Evolutionary conservation across 176 grass and related monocot species (phyloP).

Genomic region (Lolium rigidum): DNA sequence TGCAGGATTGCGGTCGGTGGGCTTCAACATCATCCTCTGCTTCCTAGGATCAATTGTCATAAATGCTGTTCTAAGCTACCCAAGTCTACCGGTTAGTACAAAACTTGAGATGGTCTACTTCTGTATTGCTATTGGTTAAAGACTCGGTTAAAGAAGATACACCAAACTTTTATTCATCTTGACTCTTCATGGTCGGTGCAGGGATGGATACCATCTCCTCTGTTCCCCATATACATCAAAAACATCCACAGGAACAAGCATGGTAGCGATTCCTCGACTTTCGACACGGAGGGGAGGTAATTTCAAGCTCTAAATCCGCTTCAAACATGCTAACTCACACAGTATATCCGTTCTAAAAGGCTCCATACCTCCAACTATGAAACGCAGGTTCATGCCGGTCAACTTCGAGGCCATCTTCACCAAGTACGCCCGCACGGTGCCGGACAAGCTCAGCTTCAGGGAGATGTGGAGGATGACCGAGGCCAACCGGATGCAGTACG

Average conservation of each 20-base stretch:
- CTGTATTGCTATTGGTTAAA: too few relatives aligned
- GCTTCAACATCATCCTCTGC: slow-evolving; percentile 71
- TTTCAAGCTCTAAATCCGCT: not conserved
- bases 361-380: not conserved
- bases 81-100: slow-evolving; percentile 65
- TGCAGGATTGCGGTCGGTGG: slow-evolving; percentile 60
- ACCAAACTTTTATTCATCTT: not conserved
- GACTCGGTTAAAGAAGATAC: too few relatives aligned
- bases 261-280: slow-evolving; percentile 71
- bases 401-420: slow-evolving; percentile 89
- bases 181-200: not conserved
- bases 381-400: slow-evolving; percentile 65
- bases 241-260: slow-evolving; percentile 85
- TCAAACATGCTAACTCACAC: not conserved
- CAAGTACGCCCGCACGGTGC: slow-evolving; percentile 65
- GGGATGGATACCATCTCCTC: slow-evolving; percentile 71
- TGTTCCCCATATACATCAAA: slow-evolving; percentile 73
- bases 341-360: not conserved
- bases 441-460: slow-evolving; percentile 54
- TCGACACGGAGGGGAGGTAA: slow-evolving; percentile 84
- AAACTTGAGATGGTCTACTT: not conserved
- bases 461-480: slow-evolving; percentile 73
- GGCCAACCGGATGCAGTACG: slow-evolving; percentile 40
- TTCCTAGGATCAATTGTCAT: slow-evolving; percentile 52
- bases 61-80: slow-evolving; percentile 70